These are phyloP conservation scores for Atkinsonella hypoxylon DNA, from an alignment of 2,329 filamentous ascomycete genomes.

Conservation along the genomic window DNA sequence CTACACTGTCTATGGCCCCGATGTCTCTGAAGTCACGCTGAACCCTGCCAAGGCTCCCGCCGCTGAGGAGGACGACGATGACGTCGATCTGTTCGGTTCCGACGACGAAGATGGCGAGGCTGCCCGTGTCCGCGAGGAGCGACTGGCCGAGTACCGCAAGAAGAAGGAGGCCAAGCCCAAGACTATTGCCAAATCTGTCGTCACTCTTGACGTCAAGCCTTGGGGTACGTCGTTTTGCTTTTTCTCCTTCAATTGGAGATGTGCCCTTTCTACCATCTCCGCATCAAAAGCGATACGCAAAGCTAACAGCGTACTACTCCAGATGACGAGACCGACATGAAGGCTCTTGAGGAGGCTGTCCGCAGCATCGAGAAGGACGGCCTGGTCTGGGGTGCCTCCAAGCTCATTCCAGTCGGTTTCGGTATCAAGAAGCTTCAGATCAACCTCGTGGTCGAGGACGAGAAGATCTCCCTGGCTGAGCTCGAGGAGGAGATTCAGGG, in stretches of 20 bases:
- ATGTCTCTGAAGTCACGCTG: constrained; percentile 61
- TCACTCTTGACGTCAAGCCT: constrained; percentile 94
- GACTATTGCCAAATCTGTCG: constrained; percentile 87
- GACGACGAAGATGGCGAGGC: constrained; percentile 88
- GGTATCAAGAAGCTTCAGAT: constrained; percentile 99
- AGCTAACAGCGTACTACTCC: neutral
- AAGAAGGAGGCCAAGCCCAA: constrained; percentile 95
- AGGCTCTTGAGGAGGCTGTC: constrained; percentile 66
- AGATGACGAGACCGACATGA: constrained; percentile 94
- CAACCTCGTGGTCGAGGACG: constrained; percentile 94
- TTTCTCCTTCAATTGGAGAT: neutral
- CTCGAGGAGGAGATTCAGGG: constrained; percentile 73
- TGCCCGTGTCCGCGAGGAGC: constrained; percentile 71
- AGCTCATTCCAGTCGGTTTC: constrained; percentile 83
- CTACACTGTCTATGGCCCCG: constrained; percentile 85
- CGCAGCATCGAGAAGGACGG: constrained; percentile 81
- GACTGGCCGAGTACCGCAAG: constrained; percentile 84
- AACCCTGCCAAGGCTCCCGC: constrained; percentile 78
- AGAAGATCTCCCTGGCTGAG: constrained; percentile 81
- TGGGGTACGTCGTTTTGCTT: constrained; percentile 56
- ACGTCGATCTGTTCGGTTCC: constrained; percentile 86
- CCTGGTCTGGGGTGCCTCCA: constrained; percentile 89
- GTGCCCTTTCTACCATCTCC: too few species aligned
- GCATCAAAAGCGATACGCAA: too few species aligned
- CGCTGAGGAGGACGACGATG: constrained; percentile 56